A percentile compares a stretch with the other conserved stretches of the same genome.
phyloP scores from a whole-genome alignment of 345 rosid species.

The Brassica juncea region DNA sequence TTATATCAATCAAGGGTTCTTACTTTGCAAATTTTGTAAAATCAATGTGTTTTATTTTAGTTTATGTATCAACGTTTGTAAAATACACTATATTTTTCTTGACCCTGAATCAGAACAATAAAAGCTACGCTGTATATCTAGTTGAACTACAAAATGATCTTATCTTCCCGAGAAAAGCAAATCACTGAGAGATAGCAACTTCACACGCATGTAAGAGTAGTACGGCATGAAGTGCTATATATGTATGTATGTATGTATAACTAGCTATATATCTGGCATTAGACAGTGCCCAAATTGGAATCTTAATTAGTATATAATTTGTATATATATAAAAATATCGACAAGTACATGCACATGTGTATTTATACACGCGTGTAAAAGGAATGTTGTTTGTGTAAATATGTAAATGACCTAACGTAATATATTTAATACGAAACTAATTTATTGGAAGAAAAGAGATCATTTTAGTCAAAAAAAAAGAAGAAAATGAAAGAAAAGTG shows the following conservation, averaged over 20 bases:
- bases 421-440: not conserved
- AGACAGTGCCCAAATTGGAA: conserved; percentile 23
- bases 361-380: conserved; percentile 20
- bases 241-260: not conserved
- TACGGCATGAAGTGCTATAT: not conserved
- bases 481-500: not conserved
- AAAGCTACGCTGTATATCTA: not conserved
- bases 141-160: no score
- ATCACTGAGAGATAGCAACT: not conserved
- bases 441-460: not conserved
- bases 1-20: not conserved
- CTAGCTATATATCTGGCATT: conserved; percentile 15
- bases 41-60: not conserved
- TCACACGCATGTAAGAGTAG: conserved; percentile 14
- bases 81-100: not conserved
- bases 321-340: not conserved
- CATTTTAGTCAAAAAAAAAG: not conserved
- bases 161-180: not conserved
- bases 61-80: not conserved
- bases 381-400: not conserved
- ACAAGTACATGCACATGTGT: conserved; percentile 4
- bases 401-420: not conserved
- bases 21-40: not conserved
- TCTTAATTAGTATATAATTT: conserved; percentile 4
- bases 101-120: not conserved